Base-by-base conservation (phyloP, 2,329 filamentous ascomycete genomes). In the Apiospora rasikravindrae region DNA sequence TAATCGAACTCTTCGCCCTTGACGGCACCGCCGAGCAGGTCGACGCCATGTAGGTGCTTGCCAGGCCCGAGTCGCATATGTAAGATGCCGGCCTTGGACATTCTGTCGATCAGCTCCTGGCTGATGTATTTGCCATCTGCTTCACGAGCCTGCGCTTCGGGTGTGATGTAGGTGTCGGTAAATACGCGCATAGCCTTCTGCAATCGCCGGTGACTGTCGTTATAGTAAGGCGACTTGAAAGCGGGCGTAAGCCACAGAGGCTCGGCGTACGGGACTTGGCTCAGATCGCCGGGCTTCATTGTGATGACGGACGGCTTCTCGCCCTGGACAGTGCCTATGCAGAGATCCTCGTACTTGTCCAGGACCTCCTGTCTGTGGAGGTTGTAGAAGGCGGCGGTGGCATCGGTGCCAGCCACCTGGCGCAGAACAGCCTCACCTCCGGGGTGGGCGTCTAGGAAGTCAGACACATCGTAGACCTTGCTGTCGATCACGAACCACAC, bases 311-410 rank as follows among this genome's bases (percentile, higher is more conserved):
- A 89, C 26, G 94, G 88, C 78, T 88, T 91, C 85, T 97, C 94
- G 82, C 90, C 92, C 76, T 90, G 85, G 79, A 97, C 82, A 19
- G 90, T 93, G 78, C 94, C 94, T 77, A 97, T 88, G 82, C 89
- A 92, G 24, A 97, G 88, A 77, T 89, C 86, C 67, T 87, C 84
- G 86, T 97, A 97, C 81, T 95, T 95, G 73, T 91, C 85, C 14
- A 97, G 88, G n/a, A 97, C 93, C 83, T 97, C 94, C 77, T 97
- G 94, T 37, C 94, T 88, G 84, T 98, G 95, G 70, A 98, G 90
- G 85, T 97, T 97, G 89, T 97, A 97, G 83, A 97, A 97, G 71
- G 92, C 92, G 47, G 88, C 85, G 1, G 94, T 97, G 69, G 94
- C 94, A 79, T 97, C 94, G 76, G 90, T 88, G 74, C 94, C 94